phyloP scores from a whole-genome alignment of 2,329 filamentous ascomycete species.

The Fusarium liriodendri region DNA sequence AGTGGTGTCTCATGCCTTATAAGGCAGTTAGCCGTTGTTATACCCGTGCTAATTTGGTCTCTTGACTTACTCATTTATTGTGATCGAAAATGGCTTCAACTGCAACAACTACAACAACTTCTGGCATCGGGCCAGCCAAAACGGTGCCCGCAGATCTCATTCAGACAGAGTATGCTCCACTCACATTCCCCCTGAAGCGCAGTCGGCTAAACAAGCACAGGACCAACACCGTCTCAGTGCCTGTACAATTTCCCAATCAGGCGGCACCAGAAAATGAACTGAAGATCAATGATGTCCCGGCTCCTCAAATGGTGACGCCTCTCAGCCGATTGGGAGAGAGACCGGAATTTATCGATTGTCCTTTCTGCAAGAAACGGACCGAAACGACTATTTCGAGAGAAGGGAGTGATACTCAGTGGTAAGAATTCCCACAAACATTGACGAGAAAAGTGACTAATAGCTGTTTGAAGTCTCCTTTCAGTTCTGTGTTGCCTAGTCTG shows the following conservation, averaged over 20 bases:
- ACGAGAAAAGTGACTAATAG: background rate
- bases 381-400: background rate
- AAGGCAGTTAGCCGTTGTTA: background rate
- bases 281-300: background rate
- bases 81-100: background rate
- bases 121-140: background rate
- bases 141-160: background rate
- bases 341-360: conserved; percentile 1
- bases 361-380: background rate
- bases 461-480: background rate
- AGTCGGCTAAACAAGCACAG: background rate
- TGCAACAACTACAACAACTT: background rate
- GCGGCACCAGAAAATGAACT: background rate
- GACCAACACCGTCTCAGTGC: background rate
- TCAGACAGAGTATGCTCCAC: background rate
- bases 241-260: background rate
- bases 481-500: conserved; percentile 1
- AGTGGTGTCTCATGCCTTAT: background rate
- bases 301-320: background rate
- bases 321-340: background rate
- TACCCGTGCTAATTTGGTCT: background rate
- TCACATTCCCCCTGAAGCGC: background rate
- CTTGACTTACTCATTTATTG: background rate
- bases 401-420: background rate
- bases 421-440: background rate